Conservation (phyloP, 805 yeast species). For the Saturnispora dispora region DNA sequence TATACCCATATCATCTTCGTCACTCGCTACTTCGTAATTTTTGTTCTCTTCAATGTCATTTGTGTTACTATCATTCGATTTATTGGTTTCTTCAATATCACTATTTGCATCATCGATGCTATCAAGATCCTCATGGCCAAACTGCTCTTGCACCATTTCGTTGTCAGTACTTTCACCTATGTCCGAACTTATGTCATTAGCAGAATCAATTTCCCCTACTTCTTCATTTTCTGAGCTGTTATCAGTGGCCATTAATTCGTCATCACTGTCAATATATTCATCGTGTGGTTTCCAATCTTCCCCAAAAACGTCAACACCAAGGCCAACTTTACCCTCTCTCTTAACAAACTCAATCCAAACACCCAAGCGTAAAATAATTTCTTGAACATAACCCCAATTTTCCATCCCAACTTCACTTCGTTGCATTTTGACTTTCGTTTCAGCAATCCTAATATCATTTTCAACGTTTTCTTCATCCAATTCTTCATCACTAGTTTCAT, state of each 20-base stretch:
- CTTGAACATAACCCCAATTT: slow-evolving; percentile 5
- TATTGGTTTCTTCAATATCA: slow-evolving; percentile 1
- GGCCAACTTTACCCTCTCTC: slow-evolving; percentile 4
- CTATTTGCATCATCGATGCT: not conserved
- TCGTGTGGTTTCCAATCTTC: not conserved
- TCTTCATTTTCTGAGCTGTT: not conserved
- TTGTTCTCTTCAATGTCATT: not conserved
- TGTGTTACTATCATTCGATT: not conserved
- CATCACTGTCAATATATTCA: not conserved
- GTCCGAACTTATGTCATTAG: not conserved
- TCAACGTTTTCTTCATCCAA: not conserved
- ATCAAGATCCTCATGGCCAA: not conserved
- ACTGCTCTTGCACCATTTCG: slow-evolving; percentile 6
- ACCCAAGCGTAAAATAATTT: slow-evolving; percentile 1
- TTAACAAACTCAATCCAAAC: slow-evolving; percentile 4
- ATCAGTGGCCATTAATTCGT: not conserved
- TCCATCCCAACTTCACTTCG: slow-evolving; percentile 4
- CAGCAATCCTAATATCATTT: not conserved
- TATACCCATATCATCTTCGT: slow-evolving; percentile 5
- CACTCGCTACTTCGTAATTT: not conserved
- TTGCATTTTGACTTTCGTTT: not conserved
- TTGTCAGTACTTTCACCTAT: slow-evolving; percentile 3
- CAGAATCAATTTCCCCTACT: not conserved
- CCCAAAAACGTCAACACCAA: slow-evolving; percentile 2
- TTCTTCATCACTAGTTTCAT: not conserved